Evolutionary conservation across 768 basidiomycete species (phyloP), one percentile per base, ranked within the genome.

Genomic region (Coprinellus aureogranulatus): DNA sequence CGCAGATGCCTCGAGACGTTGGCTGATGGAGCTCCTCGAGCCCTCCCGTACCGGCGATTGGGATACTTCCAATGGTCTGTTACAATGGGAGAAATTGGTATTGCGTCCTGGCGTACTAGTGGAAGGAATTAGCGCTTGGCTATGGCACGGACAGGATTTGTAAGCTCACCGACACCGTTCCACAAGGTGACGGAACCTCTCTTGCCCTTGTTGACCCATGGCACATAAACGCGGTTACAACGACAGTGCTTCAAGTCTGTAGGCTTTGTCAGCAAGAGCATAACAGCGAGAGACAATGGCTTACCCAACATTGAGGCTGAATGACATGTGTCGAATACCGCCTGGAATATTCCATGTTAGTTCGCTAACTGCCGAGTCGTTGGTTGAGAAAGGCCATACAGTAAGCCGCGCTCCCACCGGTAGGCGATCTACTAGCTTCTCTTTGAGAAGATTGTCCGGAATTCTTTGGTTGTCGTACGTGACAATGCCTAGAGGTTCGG

Each of bases 171-270:
- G 25, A 66, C 72, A 8, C 50, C 51, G 39, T 74, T 75, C 70
- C 70, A 68, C 37, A 59, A 59, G 5, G 71, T 65, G 41, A 72
- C 65, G 30, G 75, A 74, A 34, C 67, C 64, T 5, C 79, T 62
- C 28, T 61, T 67, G 14, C 76, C 78, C 59, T 79, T 79, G 37
- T 75, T 77, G 2, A 74, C 57, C 77, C 78, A 81, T 0, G 80
- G 80, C 1, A 78, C 76, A 45, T 74, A 80, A 2, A 78, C 74
- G 18, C 75, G 68, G 57, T 81, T 79, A 54, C 78, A 81, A 0
- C 72, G 69, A 46, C 69, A 70, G 58, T 81, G 78, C 12, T 74
- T 68, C 2, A 81, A 66, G 56, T 80, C 79, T 77, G n/a, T 45
- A 1, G 28, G 42, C 25, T 40, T 28, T 14, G n/a, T 41, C n/a